Conservation (phyloP, 139 green algal genomes). For the Chlamydomonas eustigma region DNA sequence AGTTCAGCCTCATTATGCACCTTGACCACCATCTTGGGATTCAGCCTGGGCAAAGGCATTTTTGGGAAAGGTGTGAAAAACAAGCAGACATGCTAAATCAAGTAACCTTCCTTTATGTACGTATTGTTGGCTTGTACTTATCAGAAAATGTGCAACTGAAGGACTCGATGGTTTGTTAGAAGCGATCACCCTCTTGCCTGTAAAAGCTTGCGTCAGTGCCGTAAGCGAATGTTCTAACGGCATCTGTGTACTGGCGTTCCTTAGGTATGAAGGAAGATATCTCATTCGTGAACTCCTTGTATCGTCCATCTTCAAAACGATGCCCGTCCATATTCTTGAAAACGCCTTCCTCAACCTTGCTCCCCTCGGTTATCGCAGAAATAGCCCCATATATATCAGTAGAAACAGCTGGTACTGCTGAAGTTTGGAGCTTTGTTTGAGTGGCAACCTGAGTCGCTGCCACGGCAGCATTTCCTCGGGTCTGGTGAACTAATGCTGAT, state of each 20-base stretch:
- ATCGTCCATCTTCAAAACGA: conserved; percentile 83
- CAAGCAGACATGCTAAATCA: background rate
- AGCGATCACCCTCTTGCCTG: conserved; percentile 22
- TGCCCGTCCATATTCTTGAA: conserved; percentile 73
- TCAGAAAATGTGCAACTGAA: too few species aligned
- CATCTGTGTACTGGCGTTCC: conserved; percentile 77
- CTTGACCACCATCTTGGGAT: conserved; percentile 85
- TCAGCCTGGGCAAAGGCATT: too few species aligned
- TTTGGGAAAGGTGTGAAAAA: conserved; percentile 69
- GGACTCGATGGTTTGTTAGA: background rate
- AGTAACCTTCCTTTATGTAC: too few species aligned
- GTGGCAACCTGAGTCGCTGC: background rate
- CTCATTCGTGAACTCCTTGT: conserved; percentile 77
- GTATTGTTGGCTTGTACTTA: too few species aligned
- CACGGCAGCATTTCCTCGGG: background rate
- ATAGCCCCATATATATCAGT: conserved; percentile 63
- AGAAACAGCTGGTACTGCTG: conserved; percentile 40
- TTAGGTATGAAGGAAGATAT: conserved; percentile 77
- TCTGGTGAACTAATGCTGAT: background rate
- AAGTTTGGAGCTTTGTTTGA: background rate
- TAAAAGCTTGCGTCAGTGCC: conserved; percentile 95
- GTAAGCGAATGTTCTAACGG: conserved; percentile 84
- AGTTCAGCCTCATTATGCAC: conserved; percentile 89
- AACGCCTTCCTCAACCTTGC: conserved; percentile 43
- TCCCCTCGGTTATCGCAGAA: conserved; percentile 33